Evolutionary conservation across 345 rosid species (phyloP).

Genomic region (Lepidium aucheri): DNA sequence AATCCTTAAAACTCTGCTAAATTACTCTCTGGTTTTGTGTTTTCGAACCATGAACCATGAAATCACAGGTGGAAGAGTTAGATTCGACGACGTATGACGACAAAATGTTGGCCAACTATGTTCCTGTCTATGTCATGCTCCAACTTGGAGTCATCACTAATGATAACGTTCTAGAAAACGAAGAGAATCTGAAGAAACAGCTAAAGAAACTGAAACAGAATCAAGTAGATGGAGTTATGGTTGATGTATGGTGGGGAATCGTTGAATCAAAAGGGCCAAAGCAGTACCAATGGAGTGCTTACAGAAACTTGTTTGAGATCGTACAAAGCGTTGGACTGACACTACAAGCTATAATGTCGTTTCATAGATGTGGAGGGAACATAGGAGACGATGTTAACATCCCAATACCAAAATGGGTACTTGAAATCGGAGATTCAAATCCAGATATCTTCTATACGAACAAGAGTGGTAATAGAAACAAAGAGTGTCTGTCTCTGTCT

Average conservation of each 20-base stretch:
- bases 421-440: constrained; percentile 49
- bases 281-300: constrained; percentile 68
- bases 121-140: constrained; percentile 71
- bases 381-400: constrained; percentile 69
- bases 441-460: constrained; percentile 76
- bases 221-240: constrained; percentile 67
- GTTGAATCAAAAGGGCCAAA: constrained; percentile 56
- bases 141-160: constrained; percentile 60
- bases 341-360: constrained; percentile 75
- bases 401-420: constrained; percentile 73
- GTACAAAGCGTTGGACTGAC: constrained; percentile 43
- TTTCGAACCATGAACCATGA: neutral
- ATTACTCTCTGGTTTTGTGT: neutral
- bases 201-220: constrained; percentile 52
- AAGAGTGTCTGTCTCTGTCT: constrained; percentile 60
- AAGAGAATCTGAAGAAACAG: constrained; percentile 37
- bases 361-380: constrained; percentile 88
- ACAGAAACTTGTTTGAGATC: constrained; percentile 54
- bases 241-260: constrained; percentile 85
- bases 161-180: constrained; percentile 49
- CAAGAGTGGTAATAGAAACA: constrained; percentile 48
- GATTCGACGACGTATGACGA: constrained; percentile 20
- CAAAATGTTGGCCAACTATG: constrained; percentile 50
- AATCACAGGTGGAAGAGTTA: constrained; percentile 32
- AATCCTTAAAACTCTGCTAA: neutral